Evolutionary conservation across 352 stramenopile genomes (phyloP), one percentile per base, ranked within the genome.

Genomic region (Globisporangium megalacanthum): DNA sequence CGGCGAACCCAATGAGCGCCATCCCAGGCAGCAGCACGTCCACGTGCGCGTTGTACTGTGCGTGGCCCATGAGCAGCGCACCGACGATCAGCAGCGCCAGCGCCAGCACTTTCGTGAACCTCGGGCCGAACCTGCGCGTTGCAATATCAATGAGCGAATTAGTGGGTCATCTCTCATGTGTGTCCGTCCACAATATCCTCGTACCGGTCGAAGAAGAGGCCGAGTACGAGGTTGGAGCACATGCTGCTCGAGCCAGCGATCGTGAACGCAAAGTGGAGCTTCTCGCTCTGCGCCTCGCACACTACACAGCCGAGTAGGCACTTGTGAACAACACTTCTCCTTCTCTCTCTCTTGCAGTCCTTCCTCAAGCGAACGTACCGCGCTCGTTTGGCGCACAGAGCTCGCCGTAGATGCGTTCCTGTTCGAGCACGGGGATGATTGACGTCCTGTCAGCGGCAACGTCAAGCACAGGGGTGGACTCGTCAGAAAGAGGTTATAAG

Each of bases 1-100:
- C 80, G 0, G 74, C 73, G 53, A 91, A 86, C 1, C 76, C 80
- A 6, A 88, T 65, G 42, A 91, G 64, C 31, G 75, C 56, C 72
- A 91, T 86, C 46, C 73, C 80, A 4, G 70, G 75, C 9, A 91
- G 66, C 47, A 90, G 55, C n/a, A 79, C 31, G 42, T 86, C 72
- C 8, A 68, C 63, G 53, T 55, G 47, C 14, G 36, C 42, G 22
- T 47, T 36, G 54, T 75, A 77, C 35, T 75, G 70, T 9, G 77
- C 72, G 44, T 70, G 68, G 47, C 77, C 73, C 72, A 85, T 78
- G 39, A 83, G 53, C 46, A 83, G 58, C 13, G 70, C 70, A 13
- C 77, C 77, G 14, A 50, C 62, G 52, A 79, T 73, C 20, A 87
- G 54, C 54, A 83, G 52, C 36, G 79, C 44, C 31, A 85, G 61